These are phyloP conservation scores for Podila epigama DNA, from an alignment of 192 early-diverging fungal genomes.

Conservation along the genomic window DNA sequence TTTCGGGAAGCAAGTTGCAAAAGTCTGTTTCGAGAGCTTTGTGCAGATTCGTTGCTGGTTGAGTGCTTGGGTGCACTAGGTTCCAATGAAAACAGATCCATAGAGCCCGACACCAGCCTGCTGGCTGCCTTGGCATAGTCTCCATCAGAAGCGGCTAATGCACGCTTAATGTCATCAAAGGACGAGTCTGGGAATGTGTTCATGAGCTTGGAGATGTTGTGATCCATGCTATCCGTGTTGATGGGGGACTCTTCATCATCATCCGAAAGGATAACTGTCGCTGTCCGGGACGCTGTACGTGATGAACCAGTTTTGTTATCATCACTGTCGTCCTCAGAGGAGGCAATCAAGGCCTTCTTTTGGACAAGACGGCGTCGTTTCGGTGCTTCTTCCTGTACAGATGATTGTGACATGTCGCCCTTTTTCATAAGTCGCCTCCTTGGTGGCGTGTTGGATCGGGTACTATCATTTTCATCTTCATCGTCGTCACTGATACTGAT, in stretches of 20 bases:
- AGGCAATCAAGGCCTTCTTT: background rate
- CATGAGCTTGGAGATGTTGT: slow-evolving; percentile 18
- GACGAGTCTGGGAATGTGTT: slow-evolving; percentile 15
- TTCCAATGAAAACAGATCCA: background rate
- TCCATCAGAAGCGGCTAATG: slow-evolving; percentile 4
- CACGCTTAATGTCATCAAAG: slow-evolving; percentile 17
- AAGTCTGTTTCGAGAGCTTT: background rate
- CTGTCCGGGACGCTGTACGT: background rate
- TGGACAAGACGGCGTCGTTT: slow-evolving; percentile 34
- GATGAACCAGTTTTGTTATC: too few species aligned
- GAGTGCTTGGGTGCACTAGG: background rate
- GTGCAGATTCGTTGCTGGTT: background rate
- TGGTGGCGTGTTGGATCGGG: background rate
- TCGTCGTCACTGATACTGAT: slow-evolving; percentile 39
- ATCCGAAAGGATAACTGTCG: slow-evolving; percentile 13
- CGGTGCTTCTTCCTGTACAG: background rate
- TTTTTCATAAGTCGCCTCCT: slow-evolving; percentile 21
- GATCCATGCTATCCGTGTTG: slow-evolving; percentile 7
- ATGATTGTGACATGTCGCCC: background rate
- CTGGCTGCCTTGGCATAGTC: slow-evolving; percentile 21
- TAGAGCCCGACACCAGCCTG: background rate
- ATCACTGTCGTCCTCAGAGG: background rate
- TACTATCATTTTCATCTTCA: background rate
- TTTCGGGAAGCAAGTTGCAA: background rate
- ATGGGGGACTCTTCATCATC: slow-evolving; percentile 3